These are phyloP conservation scores for Calonectria honghensis DNA, from an alignment of 2,329 filamentous ascomycete species.

Conservation along the genomic window DNA sequence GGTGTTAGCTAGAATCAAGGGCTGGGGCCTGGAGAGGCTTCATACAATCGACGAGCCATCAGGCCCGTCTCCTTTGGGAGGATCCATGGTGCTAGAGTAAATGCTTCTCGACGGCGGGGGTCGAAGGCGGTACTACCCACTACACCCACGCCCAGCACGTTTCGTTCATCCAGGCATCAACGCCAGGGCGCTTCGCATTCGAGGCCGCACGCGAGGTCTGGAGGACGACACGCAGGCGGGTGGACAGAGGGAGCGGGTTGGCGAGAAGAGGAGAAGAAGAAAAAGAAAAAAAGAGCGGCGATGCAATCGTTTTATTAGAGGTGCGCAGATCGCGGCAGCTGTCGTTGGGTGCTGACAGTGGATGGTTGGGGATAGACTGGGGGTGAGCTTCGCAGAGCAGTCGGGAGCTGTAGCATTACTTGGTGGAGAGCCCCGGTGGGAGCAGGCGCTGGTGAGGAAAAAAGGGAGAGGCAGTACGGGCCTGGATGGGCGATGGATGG, in stretches of 20 bases:
- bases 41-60: conserved; percentile 86
- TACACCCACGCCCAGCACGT: conserved; percentile 58
- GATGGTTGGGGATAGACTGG: conserved; percentile 52
- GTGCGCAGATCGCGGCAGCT: conserved; percentile 42
- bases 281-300: conserved; percentile 27
- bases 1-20: conserved; percentile 51
- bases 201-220: conserved; percentile 38
- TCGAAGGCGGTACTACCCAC: conserved; percentile 59
- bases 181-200: conserved; percentile 42
- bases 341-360: conserved; percentile 50
- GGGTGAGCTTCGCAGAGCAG: conserved; percentile 44
- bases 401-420: conserved; percentile 46
- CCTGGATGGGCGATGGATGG: conserved; percentile 41
- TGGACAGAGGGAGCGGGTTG: conserved; percentile 2
- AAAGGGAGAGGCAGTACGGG: conserved; percentile 31
- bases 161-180: conserved; percentile 57
- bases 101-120: conserved; percentile 56
- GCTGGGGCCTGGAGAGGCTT: conserved; percentile 33
- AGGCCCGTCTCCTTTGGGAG: conserved; percentile 71
- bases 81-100: conserved; percentile 56
- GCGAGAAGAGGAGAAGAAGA: conserved; percentile 4
- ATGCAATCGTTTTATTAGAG: conserved; percentile 26
- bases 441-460: conserved; percentile 36
- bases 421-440: conserved; percentile 37
- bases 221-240: conserved; percentile 29